Evolutionary conservation across 1,139 yeast species (phyloP), one percentile per base, ranked within the genome.

Genomic region (Lodderomyces orthopsilosis): DNA sequence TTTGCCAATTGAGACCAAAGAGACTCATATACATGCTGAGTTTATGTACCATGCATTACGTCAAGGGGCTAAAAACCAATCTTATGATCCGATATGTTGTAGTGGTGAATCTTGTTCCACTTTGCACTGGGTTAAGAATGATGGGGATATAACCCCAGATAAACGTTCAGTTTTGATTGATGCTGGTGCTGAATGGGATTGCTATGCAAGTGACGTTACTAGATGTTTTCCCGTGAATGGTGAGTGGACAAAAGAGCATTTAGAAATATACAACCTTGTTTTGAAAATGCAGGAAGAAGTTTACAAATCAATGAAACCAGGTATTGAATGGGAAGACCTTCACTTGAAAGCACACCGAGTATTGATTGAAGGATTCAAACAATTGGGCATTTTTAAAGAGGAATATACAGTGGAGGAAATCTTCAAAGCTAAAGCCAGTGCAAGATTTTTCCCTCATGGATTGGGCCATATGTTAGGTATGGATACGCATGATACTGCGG

Each of bases 401-500:
- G 83, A 83, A 45, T 79, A 70, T 46, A 62, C 82, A 3, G 77
- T 64, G 13, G 79, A 85, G 13, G 93, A 89, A 51, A 79, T 91
- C 41, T 81, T 79, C 47, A 74, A 78, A 2, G 77, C 94, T 38
- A 77, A 82, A 47, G 80, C 84, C 7, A 81, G 95, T 5, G 85
- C 83, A 12, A 77, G 85, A 21, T 93, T 93, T 65, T 88, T 83
- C 65, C 98, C 98, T 2, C 98, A 93, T 58, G 98, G 98, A 0
- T 69, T 93, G 50, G 98, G 98, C 10, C 98, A 93, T 59, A 70
- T 89, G 57, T 67, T 93, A 41, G 98, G 98, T 27, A 77, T 93
- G 85, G 97, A 91, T 60, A 89, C 96, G 9, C 98, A 93, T 63
- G 98, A 93, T 63, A 95, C 89, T 40, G 98, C 89, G 38, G 98